A percentile compares a stretch with the other conserved stretches of the same genome.
Evolutionary conservation across 176 grass and related monocot genomes (phyloP).

Genomic region (Bolboschoenus planiculmis): DNA sequence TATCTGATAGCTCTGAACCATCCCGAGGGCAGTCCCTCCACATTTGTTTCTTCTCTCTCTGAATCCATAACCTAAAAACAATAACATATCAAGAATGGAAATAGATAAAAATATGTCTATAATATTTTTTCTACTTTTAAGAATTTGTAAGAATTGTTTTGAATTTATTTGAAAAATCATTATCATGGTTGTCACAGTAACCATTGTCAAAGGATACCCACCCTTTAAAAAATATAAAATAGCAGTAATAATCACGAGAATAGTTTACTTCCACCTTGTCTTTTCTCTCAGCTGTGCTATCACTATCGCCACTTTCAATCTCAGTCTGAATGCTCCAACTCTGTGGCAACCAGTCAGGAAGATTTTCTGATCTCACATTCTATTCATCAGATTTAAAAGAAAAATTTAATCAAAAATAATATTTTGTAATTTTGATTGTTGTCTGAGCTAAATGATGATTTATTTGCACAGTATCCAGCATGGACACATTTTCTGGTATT

Average conservation of each 20-base stretch:
- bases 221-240: neutral
- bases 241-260: neutral
- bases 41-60: conserved; percentile 2
- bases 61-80: neutral
- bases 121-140: too few species aligned
- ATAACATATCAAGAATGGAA: neutral
- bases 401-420: neutral
- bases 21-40: conserved; percentile 20
- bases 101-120: too few species aligned
- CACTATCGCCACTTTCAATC: neutral
- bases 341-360: neutral
- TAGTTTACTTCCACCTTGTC: conserved; percentile 1
- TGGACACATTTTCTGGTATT: neutral
- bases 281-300: neutral
- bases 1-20: conserved; percentile 36
- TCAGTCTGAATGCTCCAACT: neutral
- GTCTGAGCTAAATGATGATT: neutral
- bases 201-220: too few species aligned
- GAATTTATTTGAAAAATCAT: too few species aligned
- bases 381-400: conserved; percentile 9
- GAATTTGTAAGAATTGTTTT: too few species aligned
- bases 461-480: neutral
- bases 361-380: neutral
- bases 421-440: neutral
- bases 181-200: too few species aligned